Conservation (phyloP, 2,329 filamentous ascomycete genomes). For the Paramyrothecium sp. region DNA sequence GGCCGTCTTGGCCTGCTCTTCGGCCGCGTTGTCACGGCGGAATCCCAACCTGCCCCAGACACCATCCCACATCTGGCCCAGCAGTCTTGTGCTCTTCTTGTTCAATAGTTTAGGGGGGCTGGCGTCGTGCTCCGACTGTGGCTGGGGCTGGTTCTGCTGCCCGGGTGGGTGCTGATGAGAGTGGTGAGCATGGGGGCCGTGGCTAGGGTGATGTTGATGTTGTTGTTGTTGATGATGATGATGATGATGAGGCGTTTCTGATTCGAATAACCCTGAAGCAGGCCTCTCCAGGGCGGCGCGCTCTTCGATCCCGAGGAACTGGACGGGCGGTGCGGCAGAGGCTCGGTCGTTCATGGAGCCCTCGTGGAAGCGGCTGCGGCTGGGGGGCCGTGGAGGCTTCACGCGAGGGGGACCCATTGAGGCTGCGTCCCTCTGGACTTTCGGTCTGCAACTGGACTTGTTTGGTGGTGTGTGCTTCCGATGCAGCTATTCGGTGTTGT, state of each 20-base stretch:
- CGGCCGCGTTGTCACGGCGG: conserved; percentile 17
- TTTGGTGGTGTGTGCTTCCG: no score
- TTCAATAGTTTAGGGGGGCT: not conserved
- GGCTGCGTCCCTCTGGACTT: conserved; percentile 2
- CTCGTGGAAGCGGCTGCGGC: conserved; percentile 64
- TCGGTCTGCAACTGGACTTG: no score
- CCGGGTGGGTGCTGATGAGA: not conserved
- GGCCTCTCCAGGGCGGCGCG: conserved; percentile 27
- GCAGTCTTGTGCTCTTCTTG: conserved; percentile 24
- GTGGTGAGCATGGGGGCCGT: not conserved
- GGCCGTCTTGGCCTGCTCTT: conserved; percentile 7
- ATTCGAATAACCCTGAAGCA: not conserved
- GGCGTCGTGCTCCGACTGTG: not conserved
- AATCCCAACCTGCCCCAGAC: conserved; percentile 30
- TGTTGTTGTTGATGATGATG: not conserved
- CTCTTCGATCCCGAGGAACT: conserved; percentile 55
- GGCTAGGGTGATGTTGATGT: not conserved
- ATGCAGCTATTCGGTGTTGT: no score
- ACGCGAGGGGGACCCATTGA: conserved; percentile 25
- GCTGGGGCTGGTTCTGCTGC: conserved; percentile 7
- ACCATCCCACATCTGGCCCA: conserved; percentile 38
- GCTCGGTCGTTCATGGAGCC: conserved; percentile 83
- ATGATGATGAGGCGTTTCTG: conserved; percentile 5
- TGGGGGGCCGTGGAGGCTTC: conserved; percentile 28
- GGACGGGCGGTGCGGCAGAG: conserved; percentile 67